Base-by-base conservation (phyloP, 345 rosid species). In the Eutrema japonicum region DNA sequence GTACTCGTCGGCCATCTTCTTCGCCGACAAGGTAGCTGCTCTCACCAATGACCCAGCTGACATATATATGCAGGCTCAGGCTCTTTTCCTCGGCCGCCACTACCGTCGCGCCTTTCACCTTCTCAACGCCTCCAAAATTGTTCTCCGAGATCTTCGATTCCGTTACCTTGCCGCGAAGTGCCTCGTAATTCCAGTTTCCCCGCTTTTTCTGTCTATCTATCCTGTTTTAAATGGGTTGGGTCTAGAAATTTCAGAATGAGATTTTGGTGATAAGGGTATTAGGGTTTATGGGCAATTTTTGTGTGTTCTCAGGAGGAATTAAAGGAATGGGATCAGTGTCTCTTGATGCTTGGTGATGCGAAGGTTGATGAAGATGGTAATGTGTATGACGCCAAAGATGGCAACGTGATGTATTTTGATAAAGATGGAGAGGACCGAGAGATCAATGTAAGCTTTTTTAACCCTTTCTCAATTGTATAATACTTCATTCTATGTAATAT, bases 111-210 rank as follows among this genome's bases (percentile, higher is more conserved):
- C 99, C 29, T 92, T 85, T 78, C 96, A 92, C 81, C 96, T 95
- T 51, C 94, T 95, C 61, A 86, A 87, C 76, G 86, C 98, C 70
- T 92, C 98, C 49, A 84, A 86, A 81, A 92, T 92, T 54, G 94
- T 95, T 55, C 90, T 85, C 72, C 92, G 92, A 5, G 99, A 95
- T 83, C 99, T 89, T 67, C 98, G 97, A 51, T 92, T 95, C 65
- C 97, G 97, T 76, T 95, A 90, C 88, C 96, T 95, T 40, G 97
- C 97, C 10, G 97, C 98, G 58, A 94, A 91, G 72, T 91, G 97
- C 83, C 98, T 91, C 38, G 97, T 87, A 79, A 75, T 45, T 22
- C n/a, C 35, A 0, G 13, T 48, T 43, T 5, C 7, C 59, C n/a
- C 38, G 2, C 50, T 4, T 12, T 27, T 7, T 9, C n/a, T 60